A percentile compares a stretch with the other conserved stretches of the same genome.
Evolutionary conservation across 148 eudicot species (phyloP).

Genomic region (Agrostemma githago): DNA sequence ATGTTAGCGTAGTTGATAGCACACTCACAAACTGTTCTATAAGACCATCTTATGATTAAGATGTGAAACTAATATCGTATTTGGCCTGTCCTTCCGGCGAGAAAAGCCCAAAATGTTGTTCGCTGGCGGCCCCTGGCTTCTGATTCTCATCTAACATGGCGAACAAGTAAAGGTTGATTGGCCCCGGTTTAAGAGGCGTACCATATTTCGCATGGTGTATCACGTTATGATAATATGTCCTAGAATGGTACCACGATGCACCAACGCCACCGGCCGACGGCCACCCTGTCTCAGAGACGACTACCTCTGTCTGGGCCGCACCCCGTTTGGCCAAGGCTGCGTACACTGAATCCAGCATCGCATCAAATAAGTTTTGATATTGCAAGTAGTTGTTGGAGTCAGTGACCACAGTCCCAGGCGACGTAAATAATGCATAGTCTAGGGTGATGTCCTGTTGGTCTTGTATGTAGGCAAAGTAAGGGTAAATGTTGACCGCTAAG

Average conservation of each 20-base stretch:
- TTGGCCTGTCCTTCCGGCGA: slow-evolving; percentile 24
- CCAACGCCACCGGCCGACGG: slow-evolving; percentile 20
- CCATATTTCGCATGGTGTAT: slow-evolving; percentile 29
- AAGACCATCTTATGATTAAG: background rate
- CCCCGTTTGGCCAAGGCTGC: slow-evolving; percentile 23
- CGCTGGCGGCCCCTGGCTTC: slow-evolving; percentile 20
- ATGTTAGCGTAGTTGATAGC: too few species aligned
- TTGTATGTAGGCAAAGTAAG: background rate
- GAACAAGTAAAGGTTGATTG: slow-evolving; percentile 33
- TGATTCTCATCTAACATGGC: slow-evolving; percentile 41
- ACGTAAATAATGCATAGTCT: slow-evolving; percentile 24
- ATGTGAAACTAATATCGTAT: slow-evolving; percentile 15
- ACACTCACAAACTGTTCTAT: too few species aligned
- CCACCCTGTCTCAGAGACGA: slow-evolving; percentile 25
- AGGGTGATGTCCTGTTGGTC: background rate
- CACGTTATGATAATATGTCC: slow-evolving; percentile 25
- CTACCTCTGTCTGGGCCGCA: background rate
- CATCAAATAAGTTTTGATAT: slow-evolving; percentile 30
- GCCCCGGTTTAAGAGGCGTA: slow-evolving; percentile 26
- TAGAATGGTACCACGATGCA: slow-evolving; percentile 20
- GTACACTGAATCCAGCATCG: slow-evolving; percentile 26
- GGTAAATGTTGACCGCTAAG: slow-evolving; percentile 9
- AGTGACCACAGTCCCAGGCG: slow-evolving; percentile 1
- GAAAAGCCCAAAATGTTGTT: slow-evolving; percentile 37
- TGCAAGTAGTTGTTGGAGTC: slow-evolving; percentile 18